A percentile compares a stretch with the other conserved stretches of the same genome.
These are phyloP conservation scores for Kodamaea fungicola DNA, from an alignment of 1,139 yeast genomes.

Conservation along the genomic window DNA sequence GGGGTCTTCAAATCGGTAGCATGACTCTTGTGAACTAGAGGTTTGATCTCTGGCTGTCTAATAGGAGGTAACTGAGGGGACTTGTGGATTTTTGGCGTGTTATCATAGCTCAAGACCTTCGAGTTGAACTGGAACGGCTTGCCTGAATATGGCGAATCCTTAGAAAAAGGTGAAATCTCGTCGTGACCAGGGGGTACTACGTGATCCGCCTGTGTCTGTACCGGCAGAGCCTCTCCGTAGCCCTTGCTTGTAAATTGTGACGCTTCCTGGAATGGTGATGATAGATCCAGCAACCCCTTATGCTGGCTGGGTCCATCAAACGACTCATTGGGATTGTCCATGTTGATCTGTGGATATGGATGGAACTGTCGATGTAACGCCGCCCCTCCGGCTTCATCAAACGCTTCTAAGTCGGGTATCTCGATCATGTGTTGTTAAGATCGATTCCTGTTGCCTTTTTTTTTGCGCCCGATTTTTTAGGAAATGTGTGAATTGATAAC, in stretches of 20 bases:
- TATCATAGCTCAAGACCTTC: conserved; percentile 6
- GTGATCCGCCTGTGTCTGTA: too few species aligned
- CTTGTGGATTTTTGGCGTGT: conserved; percentile 6
- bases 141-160: too few species aligned
- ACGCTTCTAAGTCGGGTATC: conserved; percentile 37
- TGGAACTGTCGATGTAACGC: conserved; percentile 2
- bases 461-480: background rate
- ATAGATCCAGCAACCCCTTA: too few species aligned
- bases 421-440: conserved; percentile 29
- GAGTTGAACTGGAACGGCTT: conserved; percentile 5
- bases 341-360: background rate
- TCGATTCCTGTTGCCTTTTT: background rate
- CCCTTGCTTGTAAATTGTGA: too few species aligned
- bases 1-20: conserved; percentile 55
- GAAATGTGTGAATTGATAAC: background rate
- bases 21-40: conserved; percentile 28
- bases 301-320: too few species aligned
- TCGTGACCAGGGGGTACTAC: too few species aligned
- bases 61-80: conserved; percentile 35
- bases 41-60: conserved; percentile 26
- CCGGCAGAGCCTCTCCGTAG: too few species aligned
- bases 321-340: too few species aligned
- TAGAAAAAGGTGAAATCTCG: too few species aligned
- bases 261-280: too few species aligned
- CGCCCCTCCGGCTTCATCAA: conserved; percentile 7